Evolutionary conservation across 352 stramenopile genomes (phyloP), one percentile per base, ranked within the genome.

Genomic region (Halophytophthora polymorphica): DNA sequence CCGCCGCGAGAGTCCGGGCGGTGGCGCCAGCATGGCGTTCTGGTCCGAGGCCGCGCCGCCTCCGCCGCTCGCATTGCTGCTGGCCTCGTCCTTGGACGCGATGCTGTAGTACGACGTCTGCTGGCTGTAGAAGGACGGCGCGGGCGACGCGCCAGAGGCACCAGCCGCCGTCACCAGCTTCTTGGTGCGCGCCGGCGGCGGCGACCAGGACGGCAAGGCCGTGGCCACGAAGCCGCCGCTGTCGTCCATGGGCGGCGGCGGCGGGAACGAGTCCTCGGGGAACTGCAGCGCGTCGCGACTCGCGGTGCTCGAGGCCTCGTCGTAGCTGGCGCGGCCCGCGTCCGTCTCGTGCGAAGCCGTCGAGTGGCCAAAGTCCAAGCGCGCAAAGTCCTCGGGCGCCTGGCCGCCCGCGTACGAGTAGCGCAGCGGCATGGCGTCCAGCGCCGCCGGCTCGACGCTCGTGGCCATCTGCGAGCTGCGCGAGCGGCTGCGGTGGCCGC

Each of bases 191-290:
- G 66, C 53, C 4, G 83, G 80, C 5, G 83, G 83, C 12, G 83
- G 83, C n/a, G 80, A 91, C 83, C 83, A 93, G 18, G 83, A 93
- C 17, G 83, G 83, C 8, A 93, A 56, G 6, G 77, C 76, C 2
- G 69, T 79, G 1, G 73, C 63, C 29, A 88, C 69, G 43, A 91
- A 91, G 2, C 73, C 64, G 21, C 81, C 71, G 54, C 56, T 80
- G 22, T 84, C 78, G 35, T 90, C 77, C 39, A 83, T 63, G 2
- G 80, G 79, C 1, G 82, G 82, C 22, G 79, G 82, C 3, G 79
- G 82, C 11, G 82, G 82, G 39, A 93, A 92, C 34, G 78, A 79
- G 15, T 92, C 78, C 44, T 88, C 77, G 1, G 68, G 53, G 33
- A 92, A 88, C 34, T 83, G 70, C 13, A 76, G 64, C 35, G 60